Evolutionary conservation across 352 stramenopile species (phyloP), one percentile per base, ranked within the genome.

Genomic region (Globisporangium paroecandrum): DNA sequence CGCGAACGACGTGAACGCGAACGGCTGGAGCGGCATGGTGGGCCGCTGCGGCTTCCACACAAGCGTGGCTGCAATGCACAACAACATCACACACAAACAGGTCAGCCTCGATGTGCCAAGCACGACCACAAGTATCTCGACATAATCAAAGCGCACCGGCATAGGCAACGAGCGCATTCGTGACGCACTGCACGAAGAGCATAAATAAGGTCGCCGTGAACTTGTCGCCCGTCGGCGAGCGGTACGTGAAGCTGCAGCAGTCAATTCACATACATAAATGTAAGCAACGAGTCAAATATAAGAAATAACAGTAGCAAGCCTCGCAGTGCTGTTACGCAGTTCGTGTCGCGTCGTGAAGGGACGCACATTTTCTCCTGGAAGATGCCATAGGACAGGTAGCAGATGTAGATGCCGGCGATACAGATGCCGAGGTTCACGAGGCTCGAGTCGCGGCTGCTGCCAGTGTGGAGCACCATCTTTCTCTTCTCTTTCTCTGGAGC

Each of bases 281-380:
- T 32, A 66, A 43, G 10, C 25, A 24, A 12, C 22, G 43, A 10
- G 43, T 51, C 43, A 51, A 1, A 24, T 15, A 51, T 9, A n/a
- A 6, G 3, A 20, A 9, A 10, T 22, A 51, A 1, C 18, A 51
- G 3, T 12, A 51, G 2, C 43, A 51, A 51, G 15, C 43, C 18
- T 8, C 43, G 43, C 43, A 51, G 7, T 51, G 3, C 22, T 51
- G 20, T 24, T 22, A 18, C 18, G 43, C 43, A 51, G 18, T 51
- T 51, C 15, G 18, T 51, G 36, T 15, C 36, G 36, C 12, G 38
- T 46, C 38, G 38, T 18, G 43, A 51, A 51, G 25, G 4, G 10
- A 66, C 79, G 67, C 81, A 97, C 84, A 98, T 98, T 82, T 98
- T 94, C 78, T 98, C 91, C 74, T 98, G 91, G 69, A 97, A 97